phyloP scores from a whole-genome alignment of 148 eudicot species.

The Euryodendron excelsum region DNA sequence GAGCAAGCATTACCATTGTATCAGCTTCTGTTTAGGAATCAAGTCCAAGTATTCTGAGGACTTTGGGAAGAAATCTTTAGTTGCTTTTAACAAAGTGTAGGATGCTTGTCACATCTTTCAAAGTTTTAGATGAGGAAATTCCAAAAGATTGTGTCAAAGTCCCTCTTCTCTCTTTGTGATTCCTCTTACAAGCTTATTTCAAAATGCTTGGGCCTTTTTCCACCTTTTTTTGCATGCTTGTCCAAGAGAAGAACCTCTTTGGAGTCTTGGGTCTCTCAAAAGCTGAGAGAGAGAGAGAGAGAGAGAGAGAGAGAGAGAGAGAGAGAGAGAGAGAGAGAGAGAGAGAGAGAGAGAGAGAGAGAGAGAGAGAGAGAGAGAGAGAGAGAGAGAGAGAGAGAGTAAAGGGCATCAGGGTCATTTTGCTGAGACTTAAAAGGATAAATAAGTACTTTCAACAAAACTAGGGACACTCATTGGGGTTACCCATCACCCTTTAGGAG shows the following conservation, averaged over 20 bases:
- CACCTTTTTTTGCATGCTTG: slow-evolving; percentile 23
- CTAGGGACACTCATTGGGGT: background rate
- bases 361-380: slow-evolving; percentile 1
- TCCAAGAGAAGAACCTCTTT: slow-evolving; percentile 12
- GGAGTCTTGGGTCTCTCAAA: slow-evolving; percentile 28
- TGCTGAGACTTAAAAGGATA: slow-evolving; percentile 1
- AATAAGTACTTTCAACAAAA: background rate
- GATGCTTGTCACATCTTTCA: slow-evolving; percentile 29
- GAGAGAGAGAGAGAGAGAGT: too few relatives aligned
- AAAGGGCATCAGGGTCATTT: slow-evolving; percentile 17
- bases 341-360: background rate
- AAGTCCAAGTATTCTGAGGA: slow-evolving; percentile 18
- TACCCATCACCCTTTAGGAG: slow-evolving; percentile 5
- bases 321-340: background rate
- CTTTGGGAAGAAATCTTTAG: slow-evolving; percentile 3
- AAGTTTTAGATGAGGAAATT: slow-evolving; percentile 18
- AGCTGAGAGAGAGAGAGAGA: slow-evolving; percentile 6
- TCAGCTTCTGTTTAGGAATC: slow-evolving; percentile 6
- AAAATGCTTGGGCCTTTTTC: slow-evolving; percentile 18
- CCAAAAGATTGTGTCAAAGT: slow-evolving; percentile 20
- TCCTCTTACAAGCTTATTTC: slow-evolving; percentile 19
- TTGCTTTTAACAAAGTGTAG: slow-evolving; percentile 6
- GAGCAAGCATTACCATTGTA: background rate
- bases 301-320: slow-evolving; percentile 1
- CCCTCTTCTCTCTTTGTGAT: slow-evolving; percentile 11